phyloP scores from a whole-genome alignment of 2,329 filamentous ascomycete species.

The Calonectria hongkongensis region DNA sequence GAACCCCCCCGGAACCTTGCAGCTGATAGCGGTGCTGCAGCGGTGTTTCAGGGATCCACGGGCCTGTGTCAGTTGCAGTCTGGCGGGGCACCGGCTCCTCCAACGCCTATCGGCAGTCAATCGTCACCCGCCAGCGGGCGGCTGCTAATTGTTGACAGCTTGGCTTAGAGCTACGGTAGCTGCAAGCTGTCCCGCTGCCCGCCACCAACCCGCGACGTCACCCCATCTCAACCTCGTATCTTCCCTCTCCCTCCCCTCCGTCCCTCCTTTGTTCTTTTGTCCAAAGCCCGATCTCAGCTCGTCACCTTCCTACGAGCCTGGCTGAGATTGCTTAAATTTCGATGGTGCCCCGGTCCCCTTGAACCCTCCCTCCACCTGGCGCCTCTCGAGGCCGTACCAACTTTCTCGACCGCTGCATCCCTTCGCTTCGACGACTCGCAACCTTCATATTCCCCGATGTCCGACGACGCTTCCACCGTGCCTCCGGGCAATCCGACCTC shows the following conservation, averaged over 20 bases:
- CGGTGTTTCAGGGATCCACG: constrained; percentile 26
- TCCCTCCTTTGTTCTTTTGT: not conserved
- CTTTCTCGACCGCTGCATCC: constrained; percentile 24
- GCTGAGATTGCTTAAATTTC: constrained; percentile 10
- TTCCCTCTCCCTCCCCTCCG: constrained; percentile 5
- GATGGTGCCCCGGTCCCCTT: constrained; percentile 28
- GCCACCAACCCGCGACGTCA: constrained; percentile 36
- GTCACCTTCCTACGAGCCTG: constrained; percentile 1
- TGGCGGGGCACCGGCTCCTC: constrained; percentile 26
- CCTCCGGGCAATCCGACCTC: constrained; percentile 34
- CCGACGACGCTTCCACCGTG: constrained; percentile 26
- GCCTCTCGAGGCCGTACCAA: constrained; percentile 24
- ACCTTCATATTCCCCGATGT: constrained; percentile 29
- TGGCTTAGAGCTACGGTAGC: constrained; percentile 30
- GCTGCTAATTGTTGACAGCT: constrained; percentile 37
- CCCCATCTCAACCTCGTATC: constrained; percentile 32
- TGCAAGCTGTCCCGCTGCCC: constrained; percentile 36
- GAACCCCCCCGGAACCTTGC: constrained; percentile 17
- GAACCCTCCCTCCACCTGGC: constrained; percentile 20
- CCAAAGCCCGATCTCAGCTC: not conserved
- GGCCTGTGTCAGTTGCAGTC: constrained; percentile 10
- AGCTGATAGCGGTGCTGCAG: constrained; percentile 28
- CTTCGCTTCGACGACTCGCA: constrained; percentile 16
- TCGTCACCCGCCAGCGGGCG: not conserved
- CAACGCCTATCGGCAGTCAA: constrained; percentile 11